Evolutionary conservation across 129 eudicot species (phyloP).

Genomic region (Scalesia atractyloides): DNA sequence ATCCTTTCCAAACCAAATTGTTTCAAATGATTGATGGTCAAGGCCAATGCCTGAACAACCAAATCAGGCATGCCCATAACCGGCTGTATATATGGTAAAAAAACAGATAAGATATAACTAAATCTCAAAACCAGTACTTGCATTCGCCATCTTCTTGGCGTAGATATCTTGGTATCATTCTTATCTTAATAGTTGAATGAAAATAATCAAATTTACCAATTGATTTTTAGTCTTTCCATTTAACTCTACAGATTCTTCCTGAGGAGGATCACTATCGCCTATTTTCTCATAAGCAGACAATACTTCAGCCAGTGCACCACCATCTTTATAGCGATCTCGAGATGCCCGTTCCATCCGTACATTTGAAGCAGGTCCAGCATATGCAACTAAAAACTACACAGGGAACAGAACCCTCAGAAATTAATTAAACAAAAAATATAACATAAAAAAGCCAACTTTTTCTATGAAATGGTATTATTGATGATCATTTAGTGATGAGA

Average conservation of each 20-base stretch:
- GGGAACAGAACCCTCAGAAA: not conserved
- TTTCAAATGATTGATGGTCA: constrained; percentile 71
- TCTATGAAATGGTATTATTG: not conserved
- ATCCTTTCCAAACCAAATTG: constrained; percentile 91
- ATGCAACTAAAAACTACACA: constrained; percentile 65
- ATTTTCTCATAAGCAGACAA: constrained; percentile 53
- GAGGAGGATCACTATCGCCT: constrained; percentile 23
- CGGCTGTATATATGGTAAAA: constrained; percentile 43
- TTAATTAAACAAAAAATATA: not conserved
- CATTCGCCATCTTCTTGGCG: not conserved
- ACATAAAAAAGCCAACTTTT: not conserved
- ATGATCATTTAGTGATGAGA: not conserved
- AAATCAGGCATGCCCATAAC: constrained; percentile 82
- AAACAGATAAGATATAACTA: not conserved
- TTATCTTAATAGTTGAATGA: not conserved
- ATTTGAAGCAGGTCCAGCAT: constrained; percentile 95
- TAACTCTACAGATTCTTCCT: constrained; percentile 29
- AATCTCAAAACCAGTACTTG: not conserved
- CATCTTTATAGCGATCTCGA: constrained; percentile 54
- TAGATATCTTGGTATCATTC: constrained; percentile 12
- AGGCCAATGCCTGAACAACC: constrained; percentile 77
- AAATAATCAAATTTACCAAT: constrained; percentile 8
- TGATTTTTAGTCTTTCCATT: constrained; percentile 38
- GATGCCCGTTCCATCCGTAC: constrained; percentile 75
- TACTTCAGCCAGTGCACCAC: constrained; percentile 79